Evolutionary conservation across 1,139 yeast species (phyloP).

Genomic region (Debaryomyces sp.): DNA sequence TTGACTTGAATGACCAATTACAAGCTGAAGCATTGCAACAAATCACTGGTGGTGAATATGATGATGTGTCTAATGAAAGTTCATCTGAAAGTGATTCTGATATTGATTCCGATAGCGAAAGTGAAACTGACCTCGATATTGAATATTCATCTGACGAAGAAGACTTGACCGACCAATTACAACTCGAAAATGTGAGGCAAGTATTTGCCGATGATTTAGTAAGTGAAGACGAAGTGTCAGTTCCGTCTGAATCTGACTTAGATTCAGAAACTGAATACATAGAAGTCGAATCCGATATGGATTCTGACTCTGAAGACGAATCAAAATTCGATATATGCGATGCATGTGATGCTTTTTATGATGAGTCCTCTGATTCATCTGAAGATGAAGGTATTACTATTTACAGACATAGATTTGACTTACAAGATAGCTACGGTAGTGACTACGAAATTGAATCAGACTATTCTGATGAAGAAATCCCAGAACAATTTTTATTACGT

Average conservation of each 20-base stretch:
- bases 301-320: constrained; percentile 16
- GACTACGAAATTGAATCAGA: constrained; percentile 40
- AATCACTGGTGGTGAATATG: constrained; percentile 13
- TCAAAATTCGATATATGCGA: constrained; percentile 4
- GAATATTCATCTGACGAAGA: constrained; percentile 37
- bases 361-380: constrained; percentile 27
- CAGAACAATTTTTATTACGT: constrained; percentile 18
- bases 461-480: constrained; percentile 34
- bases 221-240: constrained; percentile 32
- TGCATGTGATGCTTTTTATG: constrained; percentile 12
- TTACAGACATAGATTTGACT: constrained; percentile 45
- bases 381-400: constrained; percentile 48
- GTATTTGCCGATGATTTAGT: constrained; percentile 39
- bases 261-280: constrained; percentile 35
- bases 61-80: constrained; percentile 1
- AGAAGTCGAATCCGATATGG: constrained; percentile 32
- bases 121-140: constrained; percentile 29
- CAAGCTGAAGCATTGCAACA: constrained; percentile 34
- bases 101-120: constrained; percentile 21
- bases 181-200: constrained; percentile 45
- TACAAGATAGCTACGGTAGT: constrained; percentile 35
- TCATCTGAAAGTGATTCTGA: constrained; percentile 33
- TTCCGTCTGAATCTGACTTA: constrained; percentile 31
- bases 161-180: constrained; percentile 36
- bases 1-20: constrained; percentile 39